Evolutionary conservation across 2,329 filamentous ascomycete genomes (phyloP).

Genomic region (Graphilbum sp.): DNA sequence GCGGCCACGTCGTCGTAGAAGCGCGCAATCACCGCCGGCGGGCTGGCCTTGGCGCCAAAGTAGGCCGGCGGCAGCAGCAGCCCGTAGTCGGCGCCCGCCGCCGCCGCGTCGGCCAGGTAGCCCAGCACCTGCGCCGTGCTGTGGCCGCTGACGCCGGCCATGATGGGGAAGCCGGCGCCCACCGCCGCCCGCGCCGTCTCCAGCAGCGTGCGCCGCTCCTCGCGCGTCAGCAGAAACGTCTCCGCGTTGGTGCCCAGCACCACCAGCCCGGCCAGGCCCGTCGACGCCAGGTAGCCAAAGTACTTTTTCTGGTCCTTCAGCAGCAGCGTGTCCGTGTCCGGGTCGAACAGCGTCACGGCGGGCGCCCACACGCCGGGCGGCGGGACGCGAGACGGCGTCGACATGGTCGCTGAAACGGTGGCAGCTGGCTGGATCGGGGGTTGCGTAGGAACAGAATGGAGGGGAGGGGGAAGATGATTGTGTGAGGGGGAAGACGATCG

Average conservation of each 20-base stretch:
- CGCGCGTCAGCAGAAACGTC: conserved; percentile 17
- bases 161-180: conserved; percentile 37
- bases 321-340: conserved; percentile 14
- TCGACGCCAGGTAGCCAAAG: conserved; percentile 14
- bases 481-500: too few relatives aligned
- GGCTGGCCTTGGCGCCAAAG: conserved; percentile 43
- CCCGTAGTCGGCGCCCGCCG: conserved; percentile 43
- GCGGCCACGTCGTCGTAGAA: conserved; percentile 43
- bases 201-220: conserved; percentile 28
- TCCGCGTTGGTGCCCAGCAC: conserved; percentile 19
- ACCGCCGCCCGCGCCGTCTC: conserved; percentile 35
- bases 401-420: not conserved
- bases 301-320: conserved; percentile 14
- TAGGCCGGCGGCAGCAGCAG: conserved; percentile 48
- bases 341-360: conserved; percentile 18
- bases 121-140: conserved; percentile 48
- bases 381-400: conserved; percentile 7
- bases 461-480: too few relatives aligned
- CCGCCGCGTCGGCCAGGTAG: conserved; percentile 38
- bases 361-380: conserved; percentile 17
- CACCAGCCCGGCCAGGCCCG: conserved; percentile 16
- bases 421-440: too few relatives aligned
- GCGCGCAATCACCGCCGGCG: conserved; percentile 34
- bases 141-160: conserved; percentile 47
- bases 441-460: too few relatives aligned